Evolutionary conservation across 2,329 filamentous ascomycete genomes (phyloP).

Genomic region (Aspergillus pseudonomiae): DNA sequence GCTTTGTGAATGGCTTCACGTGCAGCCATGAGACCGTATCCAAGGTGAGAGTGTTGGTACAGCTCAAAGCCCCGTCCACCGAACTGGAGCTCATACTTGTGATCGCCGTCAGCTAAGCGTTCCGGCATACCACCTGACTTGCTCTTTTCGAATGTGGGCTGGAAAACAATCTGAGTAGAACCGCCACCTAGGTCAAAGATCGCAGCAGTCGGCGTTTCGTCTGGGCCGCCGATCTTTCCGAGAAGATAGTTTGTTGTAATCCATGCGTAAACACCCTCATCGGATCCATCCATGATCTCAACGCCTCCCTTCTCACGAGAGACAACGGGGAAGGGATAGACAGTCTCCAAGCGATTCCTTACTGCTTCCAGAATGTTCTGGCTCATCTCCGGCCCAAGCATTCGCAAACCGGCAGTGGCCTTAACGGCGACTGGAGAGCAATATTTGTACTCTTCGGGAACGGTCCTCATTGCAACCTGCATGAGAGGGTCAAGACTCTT

Average conservation of each 20-base stretch:
- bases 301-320: constrained; percentile 83
- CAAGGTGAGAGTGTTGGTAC: constrained; percentile 97
- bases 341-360: constrained; percentile 77
- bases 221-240: constrained; percentile 92
- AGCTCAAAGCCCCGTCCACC: constrained; percentile 88
- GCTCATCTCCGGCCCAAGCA: constrained; percentile 80
- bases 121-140: constrained; percentile 79
- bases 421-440: constrained; percentile 97
- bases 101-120: constrained; percentile 83
- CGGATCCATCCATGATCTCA: constrained; percentile 94
- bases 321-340: constrained; percentile 93
- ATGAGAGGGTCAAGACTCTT: constrained; percentile 86
- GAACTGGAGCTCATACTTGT: constrained; percentile 92
- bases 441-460: constrained; percentile 85
- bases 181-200: constrained; percentile 96
- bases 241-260: constrained; percentile 98
- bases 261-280: constrained; percentile 98
- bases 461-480: constrained; percentile 78
- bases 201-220: constrained; percentile 86
- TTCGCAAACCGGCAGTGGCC: constrained; percentile 89
- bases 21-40: constrained; percentile 94
- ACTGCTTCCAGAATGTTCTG: constrained; percentile 85
- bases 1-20: constrained; percentile 80
- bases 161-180: constrained; percentile 97
- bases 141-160: constrained; percentile 83